phyloP scores from a whole-genome alignment of 768 basidiomycete genomes.

The Gloeostereum incarnatum region DNA sequence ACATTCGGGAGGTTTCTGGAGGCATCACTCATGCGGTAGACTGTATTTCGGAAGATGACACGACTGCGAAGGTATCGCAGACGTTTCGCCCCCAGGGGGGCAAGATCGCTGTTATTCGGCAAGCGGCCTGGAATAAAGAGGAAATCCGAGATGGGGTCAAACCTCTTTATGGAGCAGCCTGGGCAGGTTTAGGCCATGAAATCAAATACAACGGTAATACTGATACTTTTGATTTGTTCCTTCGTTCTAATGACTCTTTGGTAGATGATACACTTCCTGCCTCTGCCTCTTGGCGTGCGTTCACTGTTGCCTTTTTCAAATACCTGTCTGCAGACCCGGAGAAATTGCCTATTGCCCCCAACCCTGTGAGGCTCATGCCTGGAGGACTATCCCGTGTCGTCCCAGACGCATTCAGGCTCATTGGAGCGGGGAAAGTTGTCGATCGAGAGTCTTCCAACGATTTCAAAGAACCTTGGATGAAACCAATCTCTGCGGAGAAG shows the following conservation, averaged over 20 bases:
- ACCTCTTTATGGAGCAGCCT: slow-evolving; percentile 20
- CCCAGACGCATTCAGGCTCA: slow-evolving; percentile 17
- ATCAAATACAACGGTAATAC: slow-evolving; percentile 17
- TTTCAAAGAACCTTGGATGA: slow-evolving; percentile 13
- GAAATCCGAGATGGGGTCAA: slow-evolving; percentile 15
- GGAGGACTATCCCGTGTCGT: slow-evolving; percentile 18
- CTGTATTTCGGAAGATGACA: slow-evolving; percentile 23
- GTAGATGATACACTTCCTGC: slow-evolving; percentile 16
- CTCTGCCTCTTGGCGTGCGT: slow-evolving; percentile 14
- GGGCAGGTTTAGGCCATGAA: slow-evolving; percentile 23
- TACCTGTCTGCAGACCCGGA: slow-evolving; percentile 16
- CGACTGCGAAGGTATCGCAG: slow-evolving; percentile 19
- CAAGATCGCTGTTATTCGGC: slow-evolving; percentile 20
- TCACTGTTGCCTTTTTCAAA: slow-evolving; percentile 21
- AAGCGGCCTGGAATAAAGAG: slow-evolving; percentile 16
- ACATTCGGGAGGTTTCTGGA: slow-evolving; percentile 16
- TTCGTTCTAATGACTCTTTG: not conserved
- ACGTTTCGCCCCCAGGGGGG: slow-evolving; percentile 17
- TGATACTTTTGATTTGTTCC: not conserved
- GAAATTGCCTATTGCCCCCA: slow-evolving; percentile 15
- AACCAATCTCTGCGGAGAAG: slow-evolving; percentile 22
- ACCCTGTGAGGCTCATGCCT: slow-evolving; percentile 22
- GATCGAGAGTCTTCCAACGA: slow-evolving; percentile 9
- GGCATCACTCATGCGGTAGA: slow-evolving; percentile 22
- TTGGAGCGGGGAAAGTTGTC: slow-evolving; percentile 19